Evolutionary conservation across 176 grass and related monocot genomes (phyloP), one percentile per base, ranked within the genome.

Genomic region (Musa troglodytarum): DNA sequence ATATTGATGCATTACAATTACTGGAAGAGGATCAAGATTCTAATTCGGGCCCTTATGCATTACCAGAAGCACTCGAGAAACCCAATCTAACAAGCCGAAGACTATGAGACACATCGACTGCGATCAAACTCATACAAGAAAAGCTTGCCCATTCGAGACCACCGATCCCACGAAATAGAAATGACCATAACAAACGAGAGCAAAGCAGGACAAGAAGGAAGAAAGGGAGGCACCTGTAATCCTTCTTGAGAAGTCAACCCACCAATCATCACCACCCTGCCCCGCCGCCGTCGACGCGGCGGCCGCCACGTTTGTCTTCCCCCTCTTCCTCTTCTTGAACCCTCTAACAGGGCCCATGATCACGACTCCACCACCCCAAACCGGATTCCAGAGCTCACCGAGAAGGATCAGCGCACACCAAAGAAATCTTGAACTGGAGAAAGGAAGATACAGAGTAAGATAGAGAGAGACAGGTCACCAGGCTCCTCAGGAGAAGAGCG

Each of bases 201-300:
- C 17, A 72, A 43, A 24, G 17, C 11, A 49, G 20, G 49, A 21
- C 16, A 62, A n/a, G n/a, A 11, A 19, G 7, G 16, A n/a, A 49
- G 73, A 59, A 25, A 29, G 25, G 23, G 16, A 17, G 15, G 66
- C 9, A 75, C 73, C 54, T 75, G 73, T 29, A 50, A 75, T 34
- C 28, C 55, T 75, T n/a, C 7, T 61, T 4, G 73, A 75, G 73
- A 75, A 75, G 54, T 49, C 54, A 75, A 28, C 73, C 73, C 73
- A 75, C 73, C 73, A 75, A 43, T 75, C 73, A 5, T 54, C 55
- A 3, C 73, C 20, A n/a, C 55, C 54, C 28, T 34, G 25, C 13
- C 19, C 52, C 53, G 28, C 16, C 25, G 25, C 14, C 53, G 54
- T 15, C 50, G 70, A 1, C 54, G 53, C 73, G 16, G 12, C 26